Conservation (phyloP, 305 asterid species). For the Fraxinus greggii region DNA sequence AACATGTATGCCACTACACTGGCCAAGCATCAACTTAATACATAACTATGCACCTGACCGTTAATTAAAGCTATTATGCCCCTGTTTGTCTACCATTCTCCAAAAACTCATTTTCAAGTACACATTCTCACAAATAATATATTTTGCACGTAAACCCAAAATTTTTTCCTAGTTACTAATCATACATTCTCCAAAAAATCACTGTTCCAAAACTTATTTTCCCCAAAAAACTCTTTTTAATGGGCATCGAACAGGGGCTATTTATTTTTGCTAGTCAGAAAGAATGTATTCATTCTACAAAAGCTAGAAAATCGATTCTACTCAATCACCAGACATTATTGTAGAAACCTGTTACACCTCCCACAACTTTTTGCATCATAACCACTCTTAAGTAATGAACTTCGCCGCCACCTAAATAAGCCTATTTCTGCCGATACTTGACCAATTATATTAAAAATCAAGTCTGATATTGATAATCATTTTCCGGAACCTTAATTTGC, state of each 20-base stretch:
- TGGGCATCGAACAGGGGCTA: not conserved
- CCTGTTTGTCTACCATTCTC: not conserved
- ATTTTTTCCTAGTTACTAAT: not conserved
- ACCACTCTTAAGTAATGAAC: not conserved
- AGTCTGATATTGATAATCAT: not conserved
- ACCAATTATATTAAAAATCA: not conserved
- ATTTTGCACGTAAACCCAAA: not conserved
- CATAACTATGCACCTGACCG: not conserved
- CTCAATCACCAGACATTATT: not conserved
- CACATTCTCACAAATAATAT: not conserved
- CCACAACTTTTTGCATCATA: not conserved
- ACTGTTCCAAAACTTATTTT: not conserved
- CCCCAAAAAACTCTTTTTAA: not conserved
- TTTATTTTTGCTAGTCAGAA: not conserved
- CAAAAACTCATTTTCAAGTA: not conserved
- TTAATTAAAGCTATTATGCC: not conserved
- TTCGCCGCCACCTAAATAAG: not conserved
- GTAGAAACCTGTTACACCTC: not conserved
- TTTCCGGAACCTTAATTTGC: slow-evolving; percentile 27
- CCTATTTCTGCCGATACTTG: not conserved
- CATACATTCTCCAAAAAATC: not conserved
- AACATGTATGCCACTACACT: not conserved
- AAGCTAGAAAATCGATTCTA: not conserved
- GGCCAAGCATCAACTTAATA: not conserved
- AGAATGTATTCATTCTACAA: not conserved